Evolutionary conservation across 2,329 filamentous ascomycete species (phyloP), one percentile per base, ranked within the genome.

Genomic region (Claviceps sp.): DNA sequence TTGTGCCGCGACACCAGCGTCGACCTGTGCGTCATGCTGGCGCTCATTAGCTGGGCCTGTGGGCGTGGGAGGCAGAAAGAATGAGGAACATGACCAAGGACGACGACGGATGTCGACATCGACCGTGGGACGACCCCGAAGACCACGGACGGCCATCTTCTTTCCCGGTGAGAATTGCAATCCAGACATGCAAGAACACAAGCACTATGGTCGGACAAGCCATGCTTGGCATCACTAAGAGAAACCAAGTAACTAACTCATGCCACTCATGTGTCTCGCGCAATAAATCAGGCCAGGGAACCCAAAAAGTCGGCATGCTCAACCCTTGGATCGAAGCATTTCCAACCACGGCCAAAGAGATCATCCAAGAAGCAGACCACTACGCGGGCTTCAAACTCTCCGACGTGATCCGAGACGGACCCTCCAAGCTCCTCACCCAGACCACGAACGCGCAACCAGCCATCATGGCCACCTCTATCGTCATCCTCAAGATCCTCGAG

Each of bases 381-480:
- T 79, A 80, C 26, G 77, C 95, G 61, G 79, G 84, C 59, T 82
- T 84, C 62, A 82, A 83, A 56, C 77, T 97, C 53, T 89, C 87
- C 41, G 74, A 76, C 26, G 76, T 91, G 54, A 95, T 96, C 59
- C 81, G 84, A 54, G 74, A 87, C 30, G 90, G 91, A 0, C 87
- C 91, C 1, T 87, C 86, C 59, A 81, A 80, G 52, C 70, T 76
- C 50, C 80, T 97, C 52, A 94, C 87, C 42, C 78, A 81, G 53
- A 96, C 91, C 4, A 81, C 86, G 57, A 90, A 95, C 64, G 87
- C 91, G 4, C 91, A 97, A 68, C 91, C 91, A 1, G 90, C 91
- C 60, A 95, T 96, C 67, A 95, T 97, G 89, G 88, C 89, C 14
- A 93, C 89, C 4, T 94, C 88, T 30, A 83, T 96, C 63, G 78